Evolutionary conservation across 225 moss, liverwort and hornwort species (phyloP), one percentile per base, ranked within the genome.

Genomic region (Marchantia polymorpha): DNA sequence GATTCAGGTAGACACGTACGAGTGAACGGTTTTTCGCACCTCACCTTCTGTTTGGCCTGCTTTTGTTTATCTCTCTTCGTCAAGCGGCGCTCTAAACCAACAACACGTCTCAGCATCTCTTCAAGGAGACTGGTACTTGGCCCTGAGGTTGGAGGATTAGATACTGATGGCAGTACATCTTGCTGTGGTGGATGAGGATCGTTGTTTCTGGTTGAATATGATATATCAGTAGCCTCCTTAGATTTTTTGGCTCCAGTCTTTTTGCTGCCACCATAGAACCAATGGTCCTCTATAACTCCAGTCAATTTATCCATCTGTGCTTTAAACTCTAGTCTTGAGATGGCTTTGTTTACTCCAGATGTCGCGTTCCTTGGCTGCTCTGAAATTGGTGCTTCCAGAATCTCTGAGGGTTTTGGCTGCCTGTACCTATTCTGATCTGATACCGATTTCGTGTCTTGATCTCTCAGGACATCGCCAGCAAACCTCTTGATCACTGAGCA

Each of bases 281-380:
- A 84, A 9, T 77, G 76, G 56, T 84, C 82, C 51, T 85, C 84
- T n/a, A 84, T 80, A 12, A 80, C 77, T 14, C 74, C 78, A 7
- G 84, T 80, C 12, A 87, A 56, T 66, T 83, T 87, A 23, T 87
- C 84, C 84, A 87, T 87, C 49, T 87, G 82, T 61, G 80, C 58
- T 66, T 81, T 84, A 52, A 87, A 87, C 63, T 84, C 84, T 67
- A 84, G 80, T 59, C 82, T 85, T 22, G 87, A 85, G 19, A 85
- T 61, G 0, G 87, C 78, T 58, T 87, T 82, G 64, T 87, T 82
- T 0, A 61, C 60, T 59, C 76, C 60, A 22, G 22, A n/a, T 12
- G 56, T 56, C 15, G 52, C 8, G 7, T 7, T 52, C 29, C 20
- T 16, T 15, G 8, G 65, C 25, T 77, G 77, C 64, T 65, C 49